Evolutionary conservation across 2,329 filamentous ascomycete genomes (phyloP).

Genomic region (Daldinia sp.): DNA sequence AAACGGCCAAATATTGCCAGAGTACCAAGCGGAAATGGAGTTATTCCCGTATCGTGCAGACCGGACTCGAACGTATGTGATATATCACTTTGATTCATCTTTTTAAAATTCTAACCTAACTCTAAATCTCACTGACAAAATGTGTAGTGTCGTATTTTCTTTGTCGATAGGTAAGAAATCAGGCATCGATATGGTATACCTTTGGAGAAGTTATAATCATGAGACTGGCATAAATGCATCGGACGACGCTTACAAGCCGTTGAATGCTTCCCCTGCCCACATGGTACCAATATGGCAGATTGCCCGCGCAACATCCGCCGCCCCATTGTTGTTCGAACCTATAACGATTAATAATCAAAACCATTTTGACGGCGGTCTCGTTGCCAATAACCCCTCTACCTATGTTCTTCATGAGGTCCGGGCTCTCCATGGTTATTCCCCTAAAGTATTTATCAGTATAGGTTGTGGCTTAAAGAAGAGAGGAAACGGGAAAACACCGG

Average conservation of each 20-base stretch:
- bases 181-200: not conserved
- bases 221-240: not conserved
- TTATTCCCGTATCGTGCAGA: not conserved
- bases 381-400: not conserved
- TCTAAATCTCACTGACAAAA: not conserved
- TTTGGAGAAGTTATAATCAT: slow-evolving; percentile 1
- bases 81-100: not conserved
- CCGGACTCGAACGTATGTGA: not conserved
- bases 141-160: slow-evolving; percentile 1
- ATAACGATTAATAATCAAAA: not conserved
- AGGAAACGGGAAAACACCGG: not conserved
- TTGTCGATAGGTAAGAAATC: not conserved
- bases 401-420: not conserved
- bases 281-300: not conserved
- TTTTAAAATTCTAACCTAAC: not conserved
- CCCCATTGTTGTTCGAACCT: not conserved
- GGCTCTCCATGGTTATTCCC: not conserved
- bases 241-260: not conserved
- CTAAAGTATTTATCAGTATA: not conserved
- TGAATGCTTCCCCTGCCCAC: not conserved
- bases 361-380: not conserved
- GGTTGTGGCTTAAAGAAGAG: not conserved
- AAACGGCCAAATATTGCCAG: not conserved
- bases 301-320: not conserved
- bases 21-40: not conserved